Percentiles rank a stretch among this genome's conserved stretches.
These are phyloP conservation scores for Cladorrhinum sp. DNA, from an alignment of 2,329 filamentous ascomycete species.

Conservation along the genomic window DNA sequence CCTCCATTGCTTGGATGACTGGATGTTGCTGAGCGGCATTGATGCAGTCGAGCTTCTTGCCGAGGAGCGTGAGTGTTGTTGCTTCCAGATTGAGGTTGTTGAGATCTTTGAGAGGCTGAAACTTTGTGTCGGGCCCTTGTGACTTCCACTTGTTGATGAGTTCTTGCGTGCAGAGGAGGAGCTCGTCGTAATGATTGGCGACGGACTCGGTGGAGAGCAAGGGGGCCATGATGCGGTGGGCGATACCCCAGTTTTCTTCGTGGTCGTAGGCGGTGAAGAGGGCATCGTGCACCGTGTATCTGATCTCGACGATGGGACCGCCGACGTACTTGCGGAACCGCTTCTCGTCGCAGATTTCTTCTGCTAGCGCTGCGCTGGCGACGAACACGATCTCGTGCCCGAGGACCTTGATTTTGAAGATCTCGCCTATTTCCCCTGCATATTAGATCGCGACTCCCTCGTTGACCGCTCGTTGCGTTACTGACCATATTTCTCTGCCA, in stretches of 20 bases:
- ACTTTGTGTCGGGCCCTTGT: constrained; percentile 35
- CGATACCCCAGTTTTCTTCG: constrained; percentile 48
- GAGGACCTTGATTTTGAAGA: constrained; percentile 43
- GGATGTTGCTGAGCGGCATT: constrained; percentile 43
- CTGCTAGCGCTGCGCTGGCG: constrained; percentile 39
- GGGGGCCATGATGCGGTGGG: constrained; percentile 52
- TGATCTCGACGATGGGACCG: constrained; percentile 51
- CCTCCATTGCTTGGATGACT: constrained; percentile 53
- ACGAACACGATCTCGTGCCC: constrained; percentile 42
- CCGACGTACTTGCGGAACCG: constrained; percentile 54
- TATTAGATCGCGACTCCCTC: no score
- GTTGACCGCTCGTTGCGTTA: no score
- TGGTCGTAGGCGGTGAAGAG: constrained; percentile 52
- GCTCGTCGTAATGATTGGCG: constrained; percentile 41
- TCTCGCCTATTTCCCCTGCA: constrained; percentile 37
- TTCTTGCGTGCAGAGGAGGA: constrained; percentile 48
- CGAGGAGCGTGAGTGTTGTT: constrained; percentile 48
- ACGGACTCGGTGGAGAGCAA: constrained; percentile 37
- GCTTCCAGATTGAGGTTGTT: constrained; percentile 53
- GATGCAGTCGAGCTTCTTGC: constrained; percentile 48
- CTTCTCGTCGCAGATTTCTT: constrained; percentile 49
- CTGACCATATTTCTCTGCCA: constrained; percentile 40
- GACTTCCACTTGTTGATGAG: constrained; percentile 49
- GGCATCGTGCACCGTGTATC: constrained; percentile 46
- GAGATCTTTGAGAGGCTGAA: constrained; percentile 48